Evolutionary conservation across 495 filamentous ascomycete species (phyloP).

Genomic region (Filosporella fistucella): DNA sequence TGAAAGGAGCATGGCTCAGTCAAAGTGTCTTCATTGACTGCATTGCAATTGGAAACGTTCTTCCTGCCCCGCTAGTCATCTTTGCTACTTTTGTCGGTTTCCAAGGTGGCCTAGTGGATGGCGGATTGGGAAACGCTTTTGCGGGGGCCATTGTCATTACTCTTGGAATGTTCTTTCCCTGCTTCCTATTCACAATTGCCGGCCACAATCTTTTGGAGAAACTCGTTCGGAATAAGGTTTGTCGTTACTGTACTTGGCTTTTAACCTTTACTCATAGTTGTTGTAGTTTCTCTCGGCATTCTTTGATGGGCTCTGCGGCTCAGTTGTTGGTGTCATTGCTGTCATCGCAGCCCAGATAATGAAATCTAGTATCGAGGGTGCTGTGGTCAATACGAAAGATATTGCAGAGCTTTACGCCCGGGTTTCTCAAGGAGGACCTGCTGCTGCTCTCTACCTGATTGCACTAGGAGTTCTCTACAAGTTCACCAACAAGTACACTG

Average conservation of each 20-base stretch:
- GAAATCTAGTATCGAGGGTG: constrained; percentile 25
- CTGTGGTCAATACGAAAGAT: constrained; percentile 9
- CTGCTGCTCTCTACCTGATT: constrained; percentile 25
- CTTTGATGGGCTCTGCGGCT: constrained; percentile 31
- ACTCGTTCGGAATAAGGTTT: constrained; percentile 30
- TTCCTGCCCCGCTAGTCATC: constrained; percentile 34
- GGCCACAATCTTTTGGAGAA: constrained; percentile 30
- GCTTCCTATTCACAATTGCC: constrained; percentile 33
- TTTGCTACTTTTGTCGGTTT: constrained; percentile 35
- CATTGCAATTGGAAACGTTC: constrained; percentile 33
- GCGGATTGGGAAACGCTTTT: constrained; percentile 27
- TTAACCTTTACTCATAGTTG: neutral
- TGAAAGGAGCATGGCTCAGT: constrained; percentile 31
- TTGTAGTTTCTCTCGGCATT: constrained; percentile 28
- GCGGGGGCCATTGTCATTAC: constrained; percentile 32
- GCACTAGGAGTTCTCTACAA: constrained; percentile 28
- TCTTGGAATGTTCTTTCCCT: constrained; percentile 33
- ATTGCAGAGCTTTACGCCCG: constrained; percentile 12
- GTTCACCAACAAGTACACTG: constrained; percentile 27
- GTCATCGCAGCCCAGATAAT: constrained; percentile 27
- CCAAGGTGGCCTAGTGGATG: constrained; percentile 28
- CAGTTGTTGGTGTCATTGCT: constrained; percentile 35
- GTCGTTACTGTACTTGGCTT: neutral
- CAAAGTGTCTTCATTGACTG: constrained; percentile 33
- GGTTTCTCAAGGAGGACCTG: constrained; percentile 15